A percentile compares a stretch with the other conserved stretches of the same genome.
phyloP scores from a whole-genome alignment of 148 eudicot species.

The Rheum nobile region DNA sequence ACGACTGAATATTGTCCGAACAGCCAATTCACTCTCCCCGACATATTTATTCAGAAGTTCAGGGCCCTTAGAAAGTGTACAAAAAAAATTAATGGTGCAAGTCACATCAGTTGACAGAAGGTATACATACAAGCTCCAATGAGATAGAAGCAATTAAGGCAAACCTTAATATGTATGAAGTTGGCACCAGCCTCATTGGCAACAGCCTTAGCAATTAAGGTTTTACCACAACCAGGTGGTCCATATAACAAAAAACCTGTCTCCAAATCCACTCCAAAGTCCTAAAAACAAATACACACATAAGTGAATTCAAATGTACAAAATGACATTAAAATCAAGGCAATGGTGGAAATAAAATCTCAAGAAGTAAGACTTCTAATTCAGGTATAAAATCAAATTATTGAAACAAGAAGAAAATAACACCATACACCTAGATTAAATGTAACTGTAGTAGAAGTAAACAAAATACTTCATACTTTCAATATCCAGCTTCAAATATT shows the following conservation, averaged over 20 bases:
- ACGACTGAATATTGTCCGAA: conserved; percentile 66
- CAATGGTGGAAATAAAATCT: neutral
- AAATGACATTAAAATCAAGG: neutral
- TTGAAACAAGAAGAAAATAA: neutral
- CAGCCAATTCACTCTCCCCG: conserved; percentile 81
- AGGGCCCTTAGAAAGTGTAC: conserved; percentile 45
- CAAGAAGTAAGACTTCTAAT: neutral
- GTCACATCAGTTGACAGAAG: neutral
- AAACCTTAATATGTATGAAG: conserved; percentile 85
- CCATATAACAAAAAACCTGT: conserved; percentile 87
- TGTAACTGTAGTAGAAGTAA: neutral
- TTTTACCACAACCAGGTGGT: conserved; percentile 96
- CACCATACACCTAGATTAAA: neutral
- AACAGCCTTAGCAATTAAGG: conserved; percentile 90
- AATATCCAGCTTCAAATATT: neutral
- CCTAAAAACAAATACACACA: conserved; percentile 21
- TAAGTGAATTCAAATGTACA: neutral
- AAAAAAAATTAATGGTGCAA: conserved; percentile 1
- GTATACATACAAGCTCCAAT: neutral
- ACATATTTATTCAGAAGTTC: conserved; percentile 80
- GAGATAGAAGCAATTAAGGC: neutral
- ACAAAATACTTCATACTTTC: neutral
- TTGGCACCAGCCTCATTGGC: conserved; percentile 90
- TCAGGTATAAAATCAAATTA: neutral
- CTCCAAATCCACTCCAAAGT: conserved; percentile 49